phyloP scores from a whole-genome alignment of 495 filamentous ascomycete species.

The Penicillium steckii region DNA sequence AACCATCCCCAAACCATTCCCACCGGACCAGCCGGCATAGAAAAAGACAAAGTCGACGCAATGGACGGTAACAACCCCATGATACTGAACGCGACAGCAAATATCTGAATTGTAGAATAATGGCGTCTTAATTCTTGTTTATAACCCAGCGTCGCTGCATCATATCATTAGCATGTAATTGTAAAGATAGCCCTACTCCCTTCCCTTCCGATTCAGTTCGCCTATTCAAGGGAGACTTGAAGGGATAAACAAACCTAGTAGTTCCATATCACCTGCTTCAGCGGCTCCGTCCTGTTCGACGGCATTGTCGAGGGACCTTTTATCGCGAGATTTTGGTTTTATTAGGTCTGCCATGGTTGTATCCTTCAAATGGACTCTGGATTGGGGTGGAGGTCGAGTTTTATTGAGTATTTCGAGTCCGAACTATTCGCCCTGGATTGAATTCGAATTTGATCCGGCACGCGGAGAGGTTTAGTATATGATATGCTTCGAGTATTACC shows the following conservation, averaged over 20 bases:
- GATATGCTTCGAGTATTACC: no score
- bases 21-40: conserved; percentile 63
- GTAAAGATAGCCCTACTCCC: not conserved
- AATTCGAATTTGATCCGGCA: no score
- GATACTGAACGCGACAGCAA: conserved; percentile 71
- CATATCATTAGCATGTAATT: conserved; percentile 5
- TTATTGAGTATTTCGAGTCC: no score
- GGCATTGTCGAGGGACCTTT: not conserved
- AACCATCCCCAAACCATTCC: conserved; percentile 61
- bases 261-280: conserved; percentile 2
- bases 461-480: no score
- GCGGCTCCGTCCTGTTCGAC: conserved; percentile 1
- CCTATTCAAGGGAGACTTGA: not conserved
- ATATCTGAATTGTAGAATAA: conserved; percentile 65
- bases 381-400: no score
- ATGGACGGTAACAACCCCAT: conserved; percentile 74
- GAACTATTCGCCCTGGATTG: no score
- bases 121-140: conserved; percentile 68
- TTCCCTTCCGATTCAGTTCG: not conserved
- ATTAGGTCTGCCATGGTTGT: conserved; percentile 16
- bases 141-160: conserved; percentile 53
- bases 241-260: not conserved
- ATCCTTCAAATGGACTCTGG: no score
- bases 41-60: conserved; percentile 63
- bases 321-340: conserved; percentile 4